Conservation (phyloP, 139 green algal genomes). For the Chlamydomonas applanata region DNA sequence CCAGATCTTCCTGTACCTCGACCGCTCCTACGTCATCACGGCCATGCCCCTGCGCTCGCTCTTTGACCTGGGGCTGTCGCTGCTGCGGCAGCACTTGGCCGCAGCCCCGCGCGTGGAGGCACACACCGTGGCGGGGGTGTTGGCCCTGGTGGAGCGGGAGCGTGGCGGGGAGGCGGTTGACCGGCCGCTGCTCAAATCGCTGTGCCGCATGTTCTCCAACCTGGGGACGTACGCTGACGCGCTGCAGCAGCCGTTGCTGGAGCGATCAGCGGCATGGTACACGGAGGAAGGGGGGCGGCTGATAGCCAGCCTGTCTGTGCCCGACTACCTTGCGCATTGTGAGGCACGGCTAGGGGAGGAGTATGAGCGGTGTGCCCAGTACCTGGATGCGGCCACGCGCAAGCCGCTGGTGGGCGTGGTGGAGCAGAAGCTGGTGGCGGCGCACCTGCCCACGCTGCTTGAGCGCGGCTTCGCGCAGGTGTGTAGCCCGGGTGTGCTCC, state of each 20-base stretch:
- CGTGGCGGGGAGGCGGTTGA: conserved; percentile 77
- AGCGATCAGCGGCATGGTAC: conserved; percentile 55
- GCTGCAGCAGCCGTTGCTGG: conserved; percentile 64
- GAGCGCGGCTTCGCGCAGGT: conserved; percentile 48
- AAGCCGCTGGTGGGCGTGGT: conserved; percentile 71
- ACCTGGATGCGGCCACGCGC: conserved; percentile 80
- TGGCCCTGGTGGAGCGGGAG: conserved; percentile 74
- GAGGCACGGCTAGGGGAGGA: conserved; percentile 82
- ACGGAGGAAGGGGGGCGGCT: conserved; percentile 61
- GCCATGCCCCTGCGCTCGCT: conserved; percentile 63
- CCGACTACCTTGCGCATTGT: conserved; percentile 78
- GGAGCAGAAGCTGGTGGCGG: conserved; percentile 76
- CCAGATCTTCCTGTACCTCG: conserved; percentile 95
- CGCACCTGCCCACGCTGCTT: conserved; percentile 60
- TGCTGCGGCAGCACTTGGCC: conserved; percentile 81
- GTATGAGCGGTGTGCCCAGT: conserved; percentile 77
- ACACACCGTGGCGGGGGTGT: conserved; percentile 62
- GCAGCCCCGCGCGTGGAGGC: conserved; percentile 32
- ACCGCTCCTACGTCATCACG: conserved; percentile 89
- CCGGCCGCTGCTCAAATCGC: conserved; percentile 59
- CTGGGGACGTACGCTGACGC: conserved; percentile 60
- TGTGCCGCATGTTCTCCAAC: too few species aligned
- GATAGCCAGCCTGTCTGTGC: conserved; percentile 66
- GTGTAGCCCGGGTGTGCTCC: too few species aligned
- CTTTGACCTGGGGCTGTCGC: conserved; percentile 91